phyloP scores from a whole-genome alignment of 768 basidiomycete genomes.

The Trametopsis cervina region DNA sequence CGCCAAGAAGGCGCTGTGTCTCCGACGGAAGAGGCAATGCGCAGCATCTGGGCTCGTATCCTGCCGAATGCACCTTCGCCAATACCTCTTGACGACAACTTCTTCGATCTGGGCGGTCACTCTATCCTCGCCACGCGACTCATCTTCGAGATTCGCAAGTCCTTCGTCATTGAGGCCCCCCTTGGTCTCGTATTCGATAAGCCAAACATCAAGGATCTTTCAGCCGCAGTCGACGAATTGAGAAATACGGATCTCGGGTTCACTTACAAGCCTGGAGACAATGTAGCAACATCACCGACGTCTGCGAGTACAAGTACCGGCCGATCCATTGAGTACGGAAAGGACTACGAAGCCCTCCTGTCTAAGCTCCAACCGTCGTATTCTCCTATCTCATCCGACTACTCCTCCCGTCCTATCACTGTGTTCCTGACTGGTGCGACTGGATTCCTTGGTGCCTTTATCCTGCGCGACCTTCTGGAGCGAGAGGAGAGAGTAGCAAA shows the following conservation, averaged over 20 bases:
- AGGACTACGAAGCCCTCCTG: slow-evolving; percentile 65
- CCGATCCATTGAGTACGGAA: slow-evolving; percentile 57
- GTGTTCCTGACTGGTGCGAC: slow-evolving; percentile 97
- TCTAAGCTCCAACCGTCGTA: slow-evolving; percentile 56
- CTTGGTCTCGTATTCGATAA: slow-evolving; percentile 87
- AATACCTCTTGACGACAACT: slow-evolving; percentile 86
- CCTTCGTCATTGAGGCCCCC: slow-evolving; percentile 85
- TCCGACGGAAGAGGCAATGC: slow-evolving; percentile 74
- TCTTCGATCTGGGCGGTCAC: slow-evolving; percentile 98
- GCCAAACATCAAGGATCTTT: slow-evolving; percentile 78
- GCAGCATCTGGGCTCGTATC: slow-evolving; percentile 77
- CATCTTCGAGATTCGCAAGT: slow-evolving; percentile 93
- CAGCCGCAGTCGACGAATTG: slow-evolving; percentile 65
- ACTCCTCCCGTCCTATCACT: slow-evolving; percentile 47
- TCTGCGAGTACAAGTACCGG: not conserved
- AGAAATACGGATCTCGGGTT: slow-evolving; percentile 80
- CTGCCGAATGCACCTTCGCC: slow-evolving; percentile 72
- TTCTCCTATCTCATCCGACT: slow-evolving; percentile 50
- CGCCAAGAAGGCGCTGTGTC: slow-evolving; percentile 33
- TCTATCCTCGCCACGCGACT: slow-evolving; percentile 96
- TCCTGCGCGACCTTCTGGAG: slow-evolving; percentile 72
- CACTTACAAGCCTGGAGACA: slow-evolving; percentile 17
- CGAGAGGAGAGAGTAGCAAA: slow-evolving; percentile 60
- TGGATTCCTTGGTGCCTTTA: slow-evolving; percentile 93
- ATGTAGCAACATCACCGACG: not conserved